phyloP scores from a whole-genome alignment of 441 rosid genomes.

The Monsonia emarginata region DNA sequence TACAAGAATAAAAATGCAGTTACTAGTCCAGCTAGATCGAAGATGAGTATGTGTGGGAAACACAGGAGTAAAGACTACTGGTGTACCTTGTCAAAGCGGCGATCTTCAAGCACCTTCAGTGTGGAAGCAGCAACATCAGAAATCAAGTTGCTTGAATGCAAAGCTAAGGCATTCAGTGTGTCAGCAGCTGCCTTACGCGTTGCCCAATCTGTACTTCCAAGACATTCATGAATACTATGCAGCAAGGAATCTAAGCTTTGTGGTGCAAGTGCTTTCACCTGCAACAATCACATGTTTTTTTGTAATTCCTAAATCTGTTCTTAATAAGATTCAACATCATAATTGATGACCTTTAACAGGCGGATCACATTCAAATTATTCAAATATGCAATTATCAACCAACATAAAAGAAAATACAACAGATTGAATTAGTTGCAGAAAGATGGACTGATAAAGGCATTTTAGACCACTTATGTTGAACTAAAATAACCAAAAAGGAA shows the following conservation, averaged over 20 bases:
- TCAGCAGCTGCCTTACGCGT: slow-evolving; percentile 96
- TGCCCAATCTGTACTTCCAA: slow-evolving; percentile 90
- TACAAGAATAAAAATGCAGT: neutral
- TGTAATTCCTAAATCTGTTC: neutral
- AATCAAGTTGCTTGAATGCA: slow-evolving; percentile 66
- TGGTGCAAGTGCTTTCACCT: slow-evolving; percentile 89
- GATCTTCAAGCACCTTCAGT: slow-evolving; percentile 56
- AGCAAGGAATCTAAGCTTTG: slow-evolving; percentile 69
- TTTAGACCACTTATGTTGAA: neutral
- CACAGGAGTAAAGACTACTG: neutral
- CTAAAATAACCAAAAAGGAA: neutral
- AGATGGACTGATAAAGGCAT: neutral
- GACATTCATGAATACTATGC: slow-evolving; percentile 75
- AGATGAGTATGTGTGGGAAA: neutral
- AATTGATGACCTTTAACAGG: neutral
- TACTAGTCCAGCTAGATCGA: neutral
- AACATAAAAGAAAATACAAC: neutral
- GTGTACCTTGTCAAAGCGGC: slow-evolving; percentile 88
- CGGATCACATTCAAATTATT: neutral
- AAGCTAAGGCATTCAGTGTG: slow-evolving; percentile 59
- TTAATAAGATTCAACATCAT: neutral
- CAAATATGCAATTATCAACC: neutral
- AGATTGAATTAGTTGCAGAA: neutral
- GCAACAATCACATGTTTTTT: slow-evolving; percentile 19
- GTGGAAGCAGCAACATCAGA: slow-evolving; percentile 61